Percentiles rank a stretch among this genome's conserved stretches.
These are phyloP conservation scores for Pseudotsuga menziesii DNA, from an alignment of 75 land plant genomes.

Conservation along the genomic window DNA sequence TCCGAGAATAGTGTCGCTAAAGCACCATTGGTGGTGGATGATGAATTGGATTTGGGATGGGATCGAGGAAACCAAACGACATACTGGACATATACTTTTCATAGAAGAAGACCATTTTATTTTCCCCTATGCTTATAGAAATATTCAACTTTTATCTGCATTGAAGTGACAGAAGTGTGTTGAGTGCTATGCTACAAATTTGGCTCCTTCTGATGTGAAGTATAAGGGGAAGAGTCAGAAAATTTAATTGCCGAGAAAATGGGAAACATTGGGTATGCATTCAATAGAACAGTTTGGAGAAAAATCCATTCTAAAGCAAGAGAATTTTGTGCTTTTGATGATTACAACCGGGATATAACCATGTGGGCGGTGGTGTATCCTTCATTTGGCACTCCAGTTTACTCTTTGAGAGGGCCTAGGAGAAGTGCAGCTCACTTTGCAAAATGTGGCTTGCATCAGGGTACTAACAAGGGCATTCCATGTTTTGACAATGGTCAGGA, in stretches of 20 bases:
- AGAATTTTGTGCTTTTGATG: conserved; percentile 87
- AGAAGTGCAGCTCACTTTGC: conserved; percentile 93
- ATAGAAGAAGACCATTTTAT: conserved; percentile 97
- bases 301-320: conserved; percentile 73
- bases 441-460: conserved; percentile 95
- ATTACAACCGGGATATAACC: conserved; percentile 99
- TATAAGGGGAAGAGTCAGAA: conserved; percentile 57
- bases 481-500: conserved; percentile 63
- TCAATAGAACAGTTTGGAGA: conserved; percentile 88
- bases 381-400: conserved; percentile 61
- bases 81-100: conserved; percentile 73
- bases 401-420: conserved; percentile 79
- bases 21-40: conserved; percentile 99
- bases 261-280: conserved; percentile 95
- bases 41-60: conserved; percentile 99
- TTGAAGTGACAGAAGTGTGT: conserved; percentile 72
- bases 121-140: conserved; percentile 86
- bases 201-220: conserved; percentile 90
- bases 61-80: conserved; percentile 53
- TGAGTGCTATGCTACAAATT: conserved; percentile 76
- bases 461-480: conserved; percentile 40
- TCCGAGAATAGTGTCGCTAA: conserved; percentile 89
- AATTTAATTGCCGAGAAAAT: conserved; percentile 76
- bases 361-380: conserved; percentile 96
- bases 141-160: conserved; percentile 54